phyloP scores from a whole-genome alignment of 768 basidiomycete genomes.

The Pleurotus tuber-regium region DNA sequence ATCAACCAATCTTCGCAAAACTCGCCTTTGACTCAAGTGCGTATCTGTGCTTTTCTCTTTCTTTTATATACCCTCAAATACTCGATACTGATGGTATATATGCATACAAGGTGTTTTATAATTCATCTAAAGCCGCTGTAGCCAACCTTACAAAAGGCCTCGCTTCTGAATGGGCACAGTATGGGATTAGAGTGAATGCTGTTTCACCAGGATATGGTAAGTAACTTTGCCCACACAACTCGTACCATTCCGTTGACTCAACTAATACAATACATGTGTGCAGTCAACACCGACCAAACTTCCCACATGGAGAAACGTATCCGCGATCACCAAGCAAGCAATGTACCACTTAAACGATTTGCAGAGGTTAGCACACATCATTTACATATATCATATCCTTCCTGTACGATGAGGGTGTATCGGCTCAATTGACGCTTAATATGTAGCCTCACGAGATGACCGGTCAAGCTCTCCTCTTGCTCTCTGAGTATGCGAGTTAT shows the following conservation, averaged over 20 bases:
- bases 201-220: constrained; percentile 61
- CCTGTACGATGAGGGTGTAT: neutral
- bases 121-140: constrained; percentile 68
- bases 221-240: constrained; percentile 15
- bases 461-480: constrained; percentile 50
- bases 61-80: neutral
- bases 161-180: constrained; percentile 60
- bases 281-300: constrained; percentile 62
- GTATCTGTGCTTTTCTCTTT: neutral
- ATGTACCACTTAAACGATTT: constrained; percentile 55
- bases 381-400: neutral
- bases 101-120: constrained; percentile 49
- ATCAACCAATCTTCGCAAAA: constrained; percentile 49
- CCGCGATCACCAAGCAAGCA: constrained; percentile 44
- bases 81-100: constrained; percentile 13
- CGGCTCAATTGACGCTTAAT: no score
- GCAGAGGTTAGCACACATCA: constrained; percentile 40
- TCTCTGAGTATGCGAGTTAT: constrained; percentile 50
- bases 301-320: constrained; percentile 47
- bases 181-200: constrained; percentile 56
- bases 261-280: neutral
- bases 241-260: neutral
- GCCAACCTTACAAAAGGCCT: constrained; percentile 54
- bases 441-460: constrained; percentile 54
- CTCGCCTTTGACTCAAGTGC: constrained; percentile 50